Conservation (phyloP, 441 rosid species). For the Syzygium syzygioides region DNA sequence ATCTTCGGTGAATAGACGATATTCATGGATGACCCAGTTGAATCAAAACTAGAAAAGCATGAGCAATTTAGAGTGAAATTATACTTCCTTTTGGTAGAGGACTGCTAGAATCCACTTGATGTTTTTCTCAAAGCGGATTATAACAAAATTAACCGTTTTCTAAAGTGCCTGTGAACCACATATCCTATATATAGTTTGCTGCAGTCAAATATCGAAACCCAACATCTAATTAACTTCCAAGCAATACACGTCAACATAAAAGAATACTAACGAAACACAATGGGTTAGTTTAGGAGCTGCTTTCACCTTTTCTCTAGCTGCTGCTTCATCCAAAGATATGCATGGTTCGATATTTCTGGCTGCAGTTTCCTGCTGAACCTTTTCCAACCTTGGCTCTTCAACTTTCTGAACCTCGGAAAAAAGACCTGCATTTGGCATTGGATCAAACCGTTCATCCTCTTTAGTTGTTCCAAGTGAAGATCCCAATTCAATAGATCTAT, state of each 20-base stretch:
- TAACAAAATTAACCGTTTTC: not conserved
- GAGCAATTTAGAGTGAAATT: not conserved
- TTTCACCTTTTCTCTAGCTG: no score
- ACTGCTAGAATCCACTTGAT: not conserved
- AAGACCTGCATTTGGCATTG: rapidly evolving
- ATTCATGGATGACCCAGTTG: not conserved
- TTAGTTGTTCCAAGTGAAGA: not conserved
- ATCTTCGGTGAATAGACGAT: not conserved
- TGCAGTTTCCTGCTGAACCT: no score
- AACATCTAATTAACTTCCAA: not conserved
- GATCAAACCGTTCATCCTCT: not conserved
- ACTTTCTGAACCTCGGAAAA: not conserved
- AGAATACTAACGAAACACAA: no score
- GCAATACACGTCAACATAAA: not conserved
- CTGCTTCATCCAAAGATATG: not conserved
- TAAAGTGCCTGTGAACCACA: not conserved
- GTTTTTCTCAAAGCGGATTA: not conserved
- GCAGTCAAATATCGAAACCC: not conserved
- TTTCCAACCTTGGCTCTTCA: not conserved
- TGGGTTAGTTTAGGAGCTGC: no score
- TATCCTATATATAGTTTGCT: not conserved
- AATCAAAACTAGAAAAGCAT: not conserved
- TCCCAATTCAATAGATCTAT: not conserved
- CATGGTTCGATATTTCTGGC: not conserved
- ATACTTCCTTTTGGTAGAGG: not conserved